Base-by-base conservation (phyloP, 768 basidiomycete species). In the Hysterangium stoloniferum region DNA sequence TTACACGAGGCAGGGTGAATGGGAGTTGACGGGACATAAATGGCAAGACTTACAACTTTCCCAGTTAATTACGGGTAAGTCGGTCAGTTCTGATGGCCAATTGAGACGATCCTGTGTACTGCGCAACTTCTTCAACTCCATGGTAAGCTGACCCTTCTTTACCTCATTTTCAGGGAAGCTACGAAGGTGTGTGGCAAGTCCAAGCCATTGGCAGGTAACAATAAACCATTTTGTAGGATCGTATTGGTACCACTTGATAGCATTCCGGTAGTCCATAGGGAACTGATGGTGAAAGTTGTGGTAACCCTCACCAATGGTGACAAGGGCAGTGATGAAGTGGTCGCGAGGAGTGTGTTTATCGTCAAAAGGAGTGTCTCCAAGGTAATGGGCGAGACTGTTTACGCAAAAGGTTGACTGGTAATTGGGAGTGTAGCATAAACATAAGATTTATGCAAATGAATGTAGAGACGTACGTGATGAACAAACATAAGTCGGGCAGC, bases 261-360 rank as follows among this genome's bases (percentile, higher is more conserved):
- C 93, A 61, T 95, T 95, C 22, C 93, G 79, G 72, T 93, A 97
- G 66, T 97, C 93, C 87, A 91, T 91, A 6, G 93, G 93, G 79
- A 95, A 95, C 52, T 79, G 80, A 62, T 97, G 93, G 71, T 97
- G 93, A 79, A 95, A 95, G 68, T 97, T 97, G 75, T 97, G 93
- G 72, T 97, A 97, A 13, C 93, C 93, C 67, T 97, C 93, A 48
- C 93, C 93, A 60, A 94, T 83, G 32, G 93, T 96, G 54, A 81
- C 84, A 27, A 96, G 71, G 2, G 93, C 93, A 27, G 92, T 94
- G 63, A 94, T 63, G 54, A 92, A 64, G 67, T 94, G 92, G 66
- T 95, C 91, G 46, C 84, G 77, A 15, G 93, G 92, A 7, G 89
- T 86, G 67, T 93, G 89, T 71, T 93, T 94, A 78, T 93, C 89